phyloP scores from a whole-genome alignment of 352 stramenopile species.

The Globisporangium apiculatum region DNA sequence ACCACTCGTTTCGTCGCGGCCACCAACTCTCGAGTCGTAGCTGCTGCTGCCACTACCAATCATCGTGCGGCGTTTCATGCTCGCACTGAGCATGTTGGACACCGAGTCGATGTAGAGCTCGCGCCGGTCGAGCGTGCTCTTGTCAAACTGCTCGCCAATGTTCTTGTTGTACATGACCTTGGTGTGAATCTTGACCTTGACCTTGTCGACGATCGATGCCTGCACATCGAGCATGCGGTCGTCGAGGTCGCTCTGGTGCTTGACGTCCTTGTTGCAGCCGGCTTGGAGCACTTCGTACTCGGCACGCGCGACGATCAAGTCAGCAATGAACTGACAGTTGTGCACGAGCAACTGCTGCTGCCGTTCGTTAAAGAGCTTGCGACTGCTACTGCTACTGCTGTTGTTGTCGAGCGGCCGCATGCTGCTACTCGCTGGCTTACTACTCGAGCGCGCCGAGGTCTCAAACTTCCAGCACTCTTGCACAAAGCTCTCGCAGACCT shows the following conservation, averaged over 20 bases:
- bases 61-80: constrained; percentile 66
- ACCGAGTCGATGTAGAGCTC: constrained; percentile 80
- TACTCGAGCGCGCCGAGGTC: constrained; percentile 61
- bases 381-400: constrained; percentile 16
- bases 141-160: constrained; percentile 84
- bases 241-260: constrained; percentile 35
- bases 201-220: constrained; percentile 53
- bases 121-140: constrained; percentile 61
- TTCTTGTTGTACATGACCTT: constrained; percentile 91
- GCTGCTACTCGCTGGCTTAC: constrained; percentile 18
- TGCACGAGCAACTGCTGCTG: constrained; percentile 72
- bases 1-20: constrained; percentile 9
- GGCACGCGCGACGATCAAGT: constrained; percentile 64
- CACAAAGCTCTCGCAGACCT: constrained; percentile 72
- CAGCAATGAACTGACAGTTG: constrained; percentile 78
- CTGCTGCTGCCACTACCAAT: constrained; percentile 10
- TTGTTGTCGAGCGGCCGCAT: constrained; percentile 33
- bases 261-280: constrained; percentile 58
- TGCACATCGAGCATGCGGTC: constrained; percentile 69
- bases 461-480: constrained; percentile 86
- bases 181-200: constrained; percentile 65
- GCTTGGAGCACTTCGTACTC: constrained; percentile 71
- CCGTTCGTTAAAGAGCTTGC: constrained; percentile 77
- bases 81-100: constrained; percentile 67
- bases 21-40: not conserved